Evolutionary conservation across 148 eudicot species (phyloP).

Genomic region (Gaultheria prostrata): DNA sequence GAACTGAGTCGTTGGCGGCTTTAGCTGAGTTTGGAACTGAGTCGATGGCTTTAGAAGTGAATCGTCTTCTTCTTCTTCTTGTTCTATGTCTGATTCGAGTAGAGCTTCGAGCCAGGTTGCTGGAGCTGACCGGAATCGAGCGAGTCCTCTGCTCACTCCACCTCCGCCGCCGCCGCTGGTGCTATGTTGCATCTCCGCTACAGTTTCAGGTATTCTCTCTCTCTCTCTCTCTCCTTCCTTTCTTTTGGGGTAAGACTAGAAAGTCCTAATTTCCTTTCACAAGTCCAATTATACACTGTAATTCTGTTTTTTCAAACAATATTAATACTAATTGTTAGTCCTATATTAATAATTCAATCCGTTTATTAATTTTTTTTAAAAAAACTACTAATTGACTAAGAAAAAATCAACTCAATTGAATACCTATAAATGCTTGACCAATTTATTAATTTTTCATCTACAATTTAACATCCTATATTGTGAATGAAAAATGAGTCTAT

Average conservation of each 20-base stretch:
- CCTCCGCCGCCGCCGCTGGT: conserved; percentile 29
- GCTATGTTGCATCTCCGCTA: conserved; percentile 33
- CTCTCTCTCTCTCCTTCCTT: conserved; percentile 17
- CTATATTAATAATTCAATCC: too few species aligned
- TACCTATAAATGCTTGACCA: background rate
- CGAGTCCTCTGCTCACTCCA: conserved; percentile 49
- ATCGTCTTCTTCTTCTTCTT: conserved; percentile 41
- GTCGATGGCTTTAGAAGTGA: conserved; percentile 31
- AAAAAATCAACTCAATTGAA: background rate
- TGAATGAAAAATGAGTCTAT: too few species aligned
- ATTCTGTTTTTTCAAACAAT: background rate
- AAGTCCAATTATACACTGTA: background rate
- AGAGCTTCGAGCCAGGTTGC: conserved; percentile 91
- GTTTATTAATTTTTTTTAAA: background rate
- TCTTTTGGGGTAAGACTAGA: conserved; percentile 18
- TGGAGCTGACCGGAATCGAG: conserved; percentile 90
- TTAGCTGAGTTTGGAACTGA: conserved; percentile 11
- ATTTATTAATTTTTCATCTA: too few species aligned
- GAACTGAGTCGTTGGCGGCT: background rate
- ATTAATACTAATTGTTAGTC: too few species aligned
- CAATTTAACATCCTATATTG: too few species aligned
- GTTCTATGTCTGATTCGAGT: conserved; percentile 41
- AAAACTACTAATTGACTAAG: too few species aligned
- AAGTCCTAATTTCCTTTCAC: background rate
- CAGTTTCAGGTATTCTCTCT: conserved; percentile 14